Evolutionary conservation across 306 rosid genomes (phyloP).

Genomic region (Cicer pinnatifidum): DNA sequence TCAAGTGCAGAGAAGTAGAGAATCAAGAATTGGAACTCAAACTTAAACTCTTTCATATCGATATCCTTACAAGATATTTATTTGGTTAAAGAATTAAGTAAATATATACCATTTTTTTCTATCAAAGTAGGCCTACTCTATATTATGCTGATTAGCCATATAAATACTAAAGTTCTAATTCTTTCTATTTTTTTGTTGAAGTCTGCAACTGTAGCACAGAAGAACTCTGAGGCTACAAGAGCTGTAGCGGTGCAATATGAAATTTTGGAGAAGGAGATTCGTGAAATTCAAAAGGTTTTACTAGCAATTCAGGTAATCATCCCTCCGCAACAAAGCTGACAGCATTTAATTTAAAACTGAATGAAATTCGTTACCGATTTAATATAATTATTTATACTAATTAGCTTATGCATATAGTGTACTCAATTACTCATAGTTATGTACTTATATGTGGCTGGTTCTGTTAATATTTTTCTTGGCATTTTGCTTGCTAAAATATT

Average conservation of each 20-base stretch:
- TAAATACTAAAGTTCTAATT: slow-evolving; percentile 26
- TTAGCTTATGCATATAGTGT: too few species aligned
- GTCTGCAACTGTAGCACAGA: slow-evolving; percentile 79
- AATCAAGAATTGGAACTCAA: too few species aligned
- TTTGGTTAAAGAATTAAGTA: too few species aligned
- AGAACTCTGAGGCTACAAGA: slow-evolving; percentile 81
- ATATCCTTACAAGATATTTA: too few species aligned
- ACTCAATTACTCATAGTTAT: neutral
- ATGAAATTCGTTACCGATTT: too few species aligned
- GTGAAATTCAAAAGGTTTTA: slow-evolving; percentile 81
- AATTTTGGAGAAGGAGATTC: slow-evolving; percentile 82
- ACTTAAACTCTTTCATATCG: too few species aligned
- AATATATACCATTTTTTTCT: neutral
- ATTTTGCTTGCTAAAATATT: too few species aligned
- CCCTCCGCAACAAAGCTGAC: neutral
- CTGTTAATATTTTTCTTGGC: neutral
- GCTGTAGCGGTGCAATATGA: slow-evolving; percentile 72
- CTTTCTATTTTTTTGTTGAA: slow-evolving; percentile 49
- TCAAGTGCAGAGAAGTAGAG: too few species aligned
- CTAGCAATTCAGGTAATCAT: slow-evolving; percentile 83
- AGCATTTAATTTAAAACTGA: neutral
- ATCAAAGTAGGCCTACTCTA: neutral
- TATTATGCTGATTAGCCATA: neutral
- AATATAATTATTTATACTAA: too few species aligned
- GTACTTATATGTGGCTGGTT: neutral